Evolutionary conservation across 805 yeast species (phyloP), one percentile per base, ranked within the genome.

Genomic region (Candida glaebosa): DNA sequence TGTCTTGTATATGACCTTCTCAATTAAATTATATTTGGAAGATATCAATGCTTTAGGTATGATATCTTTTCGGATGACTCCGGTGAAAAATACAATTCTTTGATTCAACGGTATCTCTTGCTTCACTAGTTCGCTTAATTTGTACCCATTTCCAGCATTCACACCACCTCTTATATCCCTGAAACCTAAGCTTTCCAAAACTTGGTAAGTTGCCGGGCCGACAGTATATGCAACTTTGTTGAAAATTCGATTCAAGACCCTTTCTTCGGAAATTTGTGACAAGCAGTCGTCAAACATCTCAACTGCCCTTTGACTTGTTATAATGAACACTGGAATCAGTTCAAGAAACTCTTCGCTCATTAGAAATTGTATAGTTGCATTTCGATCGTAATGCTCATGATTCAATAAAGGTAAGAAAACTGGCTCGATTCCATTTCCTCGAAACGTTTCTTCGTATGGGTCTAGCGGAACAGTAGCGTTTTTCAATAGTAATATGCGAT

Each of bases 221-320:
- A 91, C 96, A 0, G 96, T 87, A 54, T 81, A 91, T 0, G 84
- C 82, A 0, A 81, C 76, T 50, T 79, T 80, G 3, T 48, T 40
- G 5, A 77, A 56, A 1, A 81, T 63, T 0, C 37, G 40, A 5
- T 56, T 50, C 41, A 44, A 56, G 34, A 35, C 31, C 6, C 37
- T 45, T 1, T 37, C 51, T 22, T 46, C 52, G 9, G 38, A 34
- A n/a, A 69, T 50, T 8, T 44, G 43, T 0, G 49, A 45, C 4
- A 82, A 61, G 10, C 76, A 57, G 30, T 67, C 65, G 45, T 76
- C 76, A 9, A 88, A 60, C 4, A 87, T 82, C 51, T 90, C 96
- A 0, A 90, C 95, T 2, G 96, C 95, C 49, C 98, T 62, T 57
- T 91, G 97, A 2, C 95, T 85, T 0, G 98, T 90, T 3, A 91